These are phyloP conservation scores for Xylogone sp. DNA, from an alignment of 2,329 filamentous ascomycete genomes.

Conservation along the genomic window DNA sequence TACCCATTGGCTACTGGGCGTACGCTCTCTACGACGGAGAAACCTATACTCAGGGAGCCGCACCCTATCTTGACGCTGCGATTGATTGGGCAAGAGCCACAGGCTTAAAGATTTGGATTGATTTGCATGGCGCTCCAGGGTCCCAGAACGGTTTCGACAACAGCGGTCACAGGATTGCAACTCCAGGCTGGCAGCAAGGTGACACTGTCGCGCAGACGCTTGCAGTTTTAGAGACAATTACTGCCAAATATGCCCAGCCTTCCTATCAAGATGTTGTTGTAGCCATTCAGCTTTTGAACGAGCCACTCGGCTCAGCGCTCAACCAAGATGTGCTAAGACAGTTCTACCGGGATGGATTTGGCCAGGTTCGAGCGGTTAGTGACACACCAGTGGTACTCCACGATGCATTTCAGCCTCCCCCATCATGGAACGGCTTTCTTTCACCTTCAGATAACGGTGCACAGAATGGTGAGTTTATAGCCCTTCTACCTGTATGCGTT, in stretches of 20 bases:
- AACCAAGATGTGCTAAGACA: slow-evolving; percentile 29
- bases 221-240: slow-evolving; percentile 52
- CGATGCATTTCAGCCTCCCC: slow-evolving; percentile 50
- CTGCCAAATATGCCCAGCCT: slow-evolving; percentile 50
- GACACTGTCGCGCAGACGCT: slow-evolving; percentile 47
- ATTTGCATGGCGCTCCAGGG: slow-evolving; percentile 53
- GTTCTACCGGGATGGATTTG: slow-evolving; percentile 48
- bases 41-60: slow-evolving; percentile 48
- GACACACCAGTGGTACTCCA: slow-evolving; percentile 52
- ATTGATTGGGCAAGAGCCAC: slow-evolving; percentile 51
- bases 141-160: slow-evolving; percentile 62
- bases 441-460: slow-evolving; percentile 44
- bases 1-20: slow-evolving; percentile 58
- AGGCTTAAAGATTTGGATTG: slow-evolving; percentile 53
- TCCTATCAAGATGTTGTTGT: slow-evolving; percentile 55
- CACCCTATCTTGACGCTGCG: slow-evolving; percentile 49
- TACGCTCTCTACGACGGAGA: slow-evolving; percentile 44
- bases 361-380: slow-evolving; percentile 38
- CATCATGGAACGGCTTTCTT: slow-evolving; percentile 59
- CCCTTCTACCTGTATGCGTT: slow-evolving; percentile 48
- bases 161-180: slow-evolving; percentile 45
- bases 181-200: slow-evolving; percentile 41
- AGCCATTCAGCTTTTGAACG: slow-evolving; percentile 54
- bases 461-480: slow-evolving; percentile 27
- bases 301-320: slow-evolving; percentile 36